Conservation (phyloP, 1,284 basidiomycete species). For the Stereum hirsutum region DNA sequence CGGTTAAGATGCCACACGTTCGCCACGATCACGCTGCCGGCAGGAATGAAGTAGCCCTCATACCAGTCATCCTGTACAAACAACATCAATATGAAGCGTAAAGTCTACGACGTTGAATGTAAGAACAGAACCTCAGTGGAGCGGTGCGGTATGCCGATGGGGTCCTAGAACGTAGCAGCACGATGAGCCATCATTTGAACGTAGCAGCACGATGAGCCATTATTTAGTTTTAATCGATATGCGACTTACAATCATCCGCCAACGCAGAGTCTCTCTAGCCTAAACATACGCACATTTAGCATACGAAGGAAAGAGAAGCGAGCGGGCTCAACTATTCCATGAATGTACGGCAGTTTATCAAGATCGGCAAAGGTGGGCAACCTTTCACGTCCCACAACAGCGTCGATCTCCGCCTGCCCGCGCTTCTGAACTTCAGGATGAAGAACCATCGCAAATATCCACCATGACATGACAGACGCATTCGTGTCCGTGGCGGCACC, state of each 20-base stretch:
- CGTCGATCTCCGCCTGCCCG: constrained; percentile 19
- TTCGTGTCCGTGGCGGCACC: constrained; percentile 6
- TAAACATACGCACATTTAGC: too few species aligned
- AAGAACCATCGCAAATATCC: constrained; percentile 10
- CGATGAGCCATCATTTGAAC: too few species aligned
- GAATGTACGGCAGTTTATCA: constrained; percentile 14
- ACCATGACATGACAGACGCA: constrained; percentile 3
- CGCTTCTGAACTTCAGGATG: constrained; percentile 8
- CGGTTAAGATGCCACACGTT: constrained; percentile 8
- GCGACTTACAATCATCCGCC: constrained; percentile 4
- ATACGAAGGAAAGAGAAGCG: too few species aligned
- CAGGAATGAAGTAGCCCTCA: constrained; percentile 14
- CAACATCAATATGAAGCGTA: too few species aligned
- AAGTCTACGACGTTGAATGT: too few species aligned
- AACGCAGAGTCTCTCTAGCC: constrained; percentile 7
- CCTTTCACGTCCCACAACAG: constrained; percentile 15
- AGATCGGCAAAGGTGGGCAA: constrained; percentile 14
- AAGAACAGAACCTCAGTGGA: too few species aligned
- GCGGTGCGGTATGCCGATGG: constrained; percentile 5
- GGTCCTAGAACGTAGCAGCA: too few species aligned
- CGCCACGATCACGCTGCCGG: constrained; percentile 9
- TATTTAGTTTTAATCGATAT: too few species aligned
- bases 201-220: too few species aligned
- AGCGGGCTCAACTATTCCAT: constrained; percentile 11
- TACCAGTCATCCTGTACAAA: constrained; percentile 12